These are phyloP conservation scores for Wolfiporia cocos DNA, from an alignment of 1,284 basidiomycete species.

Conservation along the genomic window DNA sequence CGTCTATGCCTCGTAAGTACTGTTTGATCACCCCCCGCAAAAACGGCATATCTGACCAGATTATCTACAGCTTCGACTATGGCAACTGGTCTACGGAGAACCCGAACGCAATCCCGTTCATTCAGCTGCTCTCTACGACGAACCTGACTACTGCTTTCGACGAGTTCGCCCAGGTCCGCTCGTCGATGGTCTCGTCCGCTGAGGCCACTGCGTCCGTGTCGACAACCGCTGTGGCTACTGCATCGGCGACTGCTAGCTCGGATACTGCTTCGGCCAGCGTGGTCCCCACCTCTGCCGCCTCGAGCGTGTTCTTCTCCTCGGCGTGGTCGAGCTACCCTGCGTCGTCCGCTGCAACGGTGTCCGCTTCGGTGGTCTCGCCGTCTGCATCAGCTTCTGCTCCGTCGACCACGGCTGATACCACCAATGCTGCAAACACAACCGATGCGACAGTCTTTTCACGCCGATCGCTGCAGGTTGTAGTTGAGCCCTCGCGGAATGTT, in stretches of 20 bases:
- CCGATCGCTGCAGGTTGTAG: not conserved
- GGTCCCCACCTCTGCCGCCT: not conserved
- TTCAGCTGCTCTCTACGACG: slow-evolving; percentile 25
- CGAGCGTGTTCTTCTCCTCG: slow-evolving; percentile 2
- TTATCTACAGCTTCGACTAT: slow-evolving; percentile 32
- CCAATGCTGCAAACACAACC: not conserved
- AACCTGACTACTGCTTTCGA: slow-evolving; percentile 11
- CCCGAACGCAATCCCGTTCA: slow-evolving; percentile 24
- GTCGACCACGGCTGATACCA: not conserved
- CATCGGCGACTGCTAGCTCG: not conserved
- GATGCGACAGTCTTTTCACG: not conserved
- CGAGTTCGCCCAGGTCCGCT: slow-evolving; percentile 18
- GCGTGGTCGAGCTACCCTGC: slow-evolving; percentile 6
- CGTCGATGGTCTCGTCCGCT: slow-evolving; percentile 9
- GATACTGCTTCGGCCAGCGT: not conserved
- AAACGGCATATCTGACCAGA: not conserved
- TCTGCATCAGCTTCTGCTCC: not conserved
- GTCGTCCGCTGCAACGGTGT: not conserved
- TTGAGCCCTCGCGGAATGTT: slow-evolving; percentile 3
- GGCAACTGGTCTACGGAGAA: slow-evolving; percentile 26
- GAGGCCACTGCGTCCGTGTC: slow-evolving; percentile 4
- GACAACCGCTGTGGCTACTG: not conserved
- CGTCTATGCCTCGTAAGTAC: slow-evolving; percentile 32
- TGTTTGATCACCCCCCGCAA: not conserved
- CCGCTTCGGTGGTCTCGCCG: not conserved